phyloP scores from a whole-genome alignment of 352 stramenopile genomes.

The Thalassiosira gravida region DNA sequence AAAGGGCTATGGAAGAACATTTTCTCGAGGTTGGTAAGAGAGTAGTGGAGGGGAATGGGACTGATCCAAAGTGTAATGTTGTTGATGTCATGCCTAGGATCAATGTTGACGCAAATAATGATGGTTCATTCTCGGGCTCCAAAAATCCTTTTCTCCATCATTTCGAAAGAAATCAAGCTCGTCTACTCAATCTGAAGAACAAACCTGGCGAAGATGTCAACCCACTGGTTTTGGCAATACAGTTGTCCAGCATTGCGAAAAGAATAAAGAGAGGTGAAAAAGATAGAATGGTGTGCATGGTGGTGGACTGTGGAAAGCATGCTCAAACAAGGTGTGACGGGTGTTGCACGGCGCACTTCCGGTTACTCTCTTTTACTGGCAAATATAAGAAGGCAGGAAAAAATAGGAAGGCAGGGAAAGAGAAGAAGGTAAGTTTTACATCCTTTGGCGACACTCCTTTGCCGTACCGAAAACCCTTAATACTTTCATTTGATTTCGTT shows the following conservation, averaged over 20 bases:
- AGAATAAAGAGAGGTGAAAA: constrained; percentile 40
- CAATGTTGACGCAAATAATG: not conserved
- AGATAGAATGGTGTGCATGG: constrained; percentile 57
- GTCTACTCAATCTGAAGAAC: constrained; percentile 23
- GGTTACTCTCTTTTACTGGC: constrained; percentile 29
- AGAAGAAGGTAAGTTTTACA: constrained; percentile 25
- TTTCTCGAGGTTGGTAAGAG: constrained; percentile 36
- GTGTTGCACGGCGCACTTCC: constrained; percentile 45
- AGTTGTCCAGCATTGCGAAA: constrained; percentile 25
- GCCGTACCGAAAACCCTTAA: not conserved
- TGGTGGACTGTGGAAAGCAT: constrained; percentile 48
- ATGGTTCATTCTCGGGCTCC: constrained; percentile 1
- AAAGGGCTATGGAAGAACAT: constrained; percentile 34
- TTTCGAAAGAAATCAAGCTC: constrained; percentile 41
- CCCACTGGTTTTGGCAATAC: constrained; percentile 18
- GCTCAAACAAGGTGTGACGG: constrained; percentile 46
- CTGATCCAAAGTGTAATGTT: constrained; percentile 10
- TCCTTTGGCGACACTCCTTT: not conserved
- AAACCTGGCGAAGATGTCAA: not conserved
- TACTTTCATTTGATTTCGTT: constrained; percentile 4
- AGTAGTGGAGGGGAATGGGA: constrained; percentile 18
- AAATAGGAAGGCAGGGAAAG: not conserved
- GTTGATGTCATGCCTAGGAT: not conserved
- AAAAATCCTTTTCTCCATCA: constrained; percentile 36
- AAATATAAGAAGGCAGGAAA: constrained; percentile 20